Evolutionary conservation across 768 basidiomycete genomes (phyloP), one percentile per base, ranked within the genome.

Genomic region (Lactifluus rugatus): DNA sequence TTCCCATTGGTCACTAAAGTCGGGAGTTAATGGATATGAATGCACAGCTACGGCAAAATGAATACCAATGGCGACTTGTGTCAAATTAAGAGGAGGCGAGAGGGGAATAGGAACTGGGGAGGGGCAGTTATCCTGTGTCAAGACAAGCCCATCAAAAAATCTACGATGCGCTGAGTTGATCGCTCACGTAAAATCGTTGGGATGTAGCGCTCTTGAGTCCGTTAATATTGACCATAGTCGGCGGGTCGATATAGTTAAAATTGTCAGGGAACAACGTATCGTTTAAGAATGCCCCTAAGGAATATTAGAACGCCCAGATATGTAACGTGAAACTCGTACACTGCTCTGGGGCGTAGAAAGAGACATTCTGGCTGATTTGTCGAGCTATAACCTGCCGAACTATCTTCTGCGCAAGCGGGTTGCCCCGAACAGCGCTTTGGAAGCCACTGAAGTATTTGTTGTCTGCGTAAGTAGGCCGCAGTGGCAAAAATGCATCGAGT

Each of bases 321-420:
- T 53, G 28, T 50, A 9, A 14, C 8, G 19, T 14, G 3, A n/a
- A 36, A 14, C 28, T 65, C 76, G 50, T 59, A 82, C 82, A 82
- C 61, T 82, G 80, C 54, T 76, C 76, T 1, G 78, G 74, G 13
- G 75, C 72, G 61, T 83, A 83, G 71, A 77, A 82, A 0, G 72
- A 68, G 17, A 71, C 62, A 2, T 57, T 25, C 19, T 62, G 70
- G 36, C 74, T 70, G 3, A 79, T 64, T 0, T 76, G 75, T 32
- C 76, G 69, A 6, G 70, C 74, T 48, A 85, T 82, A 65, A 80
- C 76, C 5, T 74, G 72, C 5, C 73, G 74, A 11, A 84, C 72
- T 52, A 85, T 80, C 67, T 81, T 82, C 63, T 79, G 75, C 1
- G 84, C 83, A 5, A 85, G 74, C 4, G 74, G 68, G 59, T 80